Evolutionary conservation across 345 rosid genomes (phyloP).

Genomic region (Melaleuca quinquenervia): DNA sequence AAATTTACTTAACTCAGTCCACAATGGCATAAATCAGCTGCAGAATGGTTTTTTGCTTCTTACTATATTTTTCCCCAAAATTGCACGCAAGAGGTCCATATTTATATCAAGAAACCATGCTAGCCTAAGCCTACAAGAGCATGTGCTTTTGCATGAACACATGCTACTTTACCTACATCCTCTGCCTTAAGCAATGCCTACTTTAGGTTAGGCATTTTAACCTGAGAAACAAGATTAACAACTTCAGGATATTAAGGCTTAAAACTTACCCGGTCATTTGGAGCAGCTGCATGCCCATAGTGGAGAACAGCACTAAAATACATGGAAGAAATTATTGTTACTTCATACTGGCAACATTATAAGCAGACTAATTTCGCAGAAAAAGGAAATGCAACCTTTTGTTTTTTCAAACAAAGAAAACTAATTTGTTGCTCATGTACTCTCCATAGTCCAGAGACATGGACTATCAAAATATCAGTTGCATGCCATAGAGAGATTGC

Average conservation of each 20-base stretch:
- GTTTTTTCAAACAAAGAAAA: not conserved
- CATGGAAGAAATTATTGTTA: not conserved
- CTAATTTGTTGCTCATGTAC: not conserved
- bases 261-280: constrained; percentile 71
- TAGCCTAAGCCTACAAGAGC: not conserved
- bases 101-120: not conserved
- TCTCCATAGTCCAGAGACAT: not conserved
- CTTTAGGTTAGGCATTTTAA: not conserved
- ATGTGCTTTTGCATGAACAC: not conserved
- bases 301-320: constrained; percentile 77
- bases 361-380: not conserved
- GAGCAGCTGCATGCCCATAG: constrained; percentile 99
- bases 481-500: not conserved
- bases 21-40: not conserved
- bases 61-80: not conserved
- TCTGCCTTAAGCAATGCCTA: not conserved
- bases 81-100: not conserved
- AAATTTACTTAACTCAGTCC: not conserved
- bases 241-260: not conserved
- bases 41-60: not conserved
- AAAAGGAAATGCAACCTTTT: not conserved
- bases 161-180: not conserved
- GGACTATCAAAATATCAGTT: not conserved
- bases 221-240: not conserved
- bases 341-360: not conserved